phyloP scores from a whole-genome alignment of 2,329 filamentous ascomycete genomes.

The Cordyceps cateniannulata region DNA sequence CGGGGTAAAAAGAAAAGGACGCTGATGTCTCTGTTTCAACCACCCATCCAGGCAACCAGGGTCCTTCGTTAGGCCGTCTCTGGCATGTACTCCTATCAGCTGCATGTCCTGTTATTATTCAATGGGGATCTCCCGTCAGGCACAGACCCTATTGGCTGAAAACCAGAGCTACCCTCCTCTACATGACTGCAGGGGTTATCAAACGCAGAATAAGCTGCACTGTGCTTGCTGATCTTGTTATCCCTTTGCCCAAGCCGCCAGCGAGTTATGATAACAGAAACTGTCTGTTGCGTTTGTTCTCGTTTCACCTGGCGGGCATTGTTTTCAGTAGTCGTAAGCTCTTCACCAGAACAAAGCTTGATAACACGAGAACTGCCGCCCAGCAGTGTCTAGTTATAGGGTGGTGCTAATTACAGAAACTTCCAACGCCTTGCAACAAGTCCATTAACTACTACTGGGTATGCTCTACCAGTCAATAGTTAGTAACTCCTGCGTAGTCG shows the following conservation, averaged over 20 bases:
- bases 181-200: neutral
- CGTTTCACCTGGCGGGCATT: constrained; percentile 5
- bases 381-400: too few relatives aligned
- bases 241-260: constrained; percentile 1
- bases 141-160: neutral
- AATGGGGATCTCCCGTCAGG: neutral
- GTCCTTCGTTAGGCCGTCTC: neutral
- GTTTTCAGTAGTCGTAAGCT: neutral
- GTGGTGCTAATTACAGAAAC: too few relatives aligned
- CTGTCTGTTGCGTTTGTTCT: neutral
- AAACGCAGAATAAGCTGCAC: neutral
- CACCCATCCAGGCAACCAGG: neutral
- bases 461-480: too few relatives aligned
- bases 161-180: neutral
- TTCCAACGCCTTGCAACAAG: too few relatives aligned
- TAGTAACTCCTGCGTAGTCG: too few relatives aligned
- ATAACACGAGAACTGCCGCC: too few relatives aligned
- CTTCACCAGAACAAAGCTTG: neutral
- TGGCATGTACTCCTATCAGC: constrained; percentile 7
- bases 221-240: constrained; percentile 7
- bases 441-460: too few relatives aligned
- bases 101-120: neutral
- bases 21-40: neutral
- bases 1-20: neutral
- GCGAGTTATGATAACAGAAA: neutral